Base-by-base conservation (phyloP, 2,329 filamentous ascomycete genomes). In the Cyphellophora europaea region DNA sequence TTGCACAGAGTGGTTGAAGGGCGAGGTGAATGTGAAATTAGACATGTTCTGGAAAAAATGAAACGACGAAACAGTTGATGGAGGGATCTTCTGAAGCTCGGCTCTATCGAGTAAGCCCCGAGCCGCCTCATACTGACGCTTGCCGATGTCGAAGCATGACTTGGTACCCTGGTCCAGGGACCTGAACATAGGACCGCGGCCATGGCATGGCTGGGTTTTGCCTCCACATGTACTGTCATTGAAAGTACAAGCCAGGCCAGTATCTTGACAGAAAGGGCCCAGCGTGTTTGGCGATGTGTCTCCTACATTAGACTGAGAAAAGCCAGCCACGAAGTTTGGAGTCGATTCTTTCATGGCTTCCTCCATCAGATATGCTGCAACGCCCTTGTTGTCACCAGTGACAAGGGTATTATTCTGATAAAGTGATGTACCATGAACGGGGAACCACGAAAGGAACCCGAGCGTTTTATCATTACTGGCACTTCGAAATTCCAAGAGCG, bases 331-430 rank as follows among this genome's bases (percentile, higher is more conserved):
- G 48, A 93, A 94, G 6, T 70, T 72, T 2, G 45, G 33, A 33
- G 45, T 48, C 14, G 16, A 23, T 6, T 25, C 17, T 37, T 34
- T 37, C 38, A 47, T 37, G 25, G 74, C 66, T n/a, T 57, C 59
- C 2, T 96, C 89, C 35, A 95, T 79, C 10, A 94, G 65, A 53
- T 81, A 82, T 1, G 88, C 83, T 2, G 89, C 88, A 5, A 94
- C 85, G 10, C 89, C 89, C 62, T 96, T 96, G 65, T 96, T 96
- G 57, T 96, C 89, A n/a, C 85, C 89, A 3, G 87, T 79, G 33
- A 91, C 75, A 11, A 94, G 69, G 0, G 87, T 95, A 59, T 94
- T 94, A 61, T 95, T 95, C 36, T 83, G 82, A 15, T 88, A 75
- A 58, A 95, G 74, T 1, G 86, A 93, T 0, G 89, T 96, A 30